Evolutionary conservation across 2,329 filamentous ascomycete species (phyloP).

Genomic region (Aspergillus sp.): DNA sequence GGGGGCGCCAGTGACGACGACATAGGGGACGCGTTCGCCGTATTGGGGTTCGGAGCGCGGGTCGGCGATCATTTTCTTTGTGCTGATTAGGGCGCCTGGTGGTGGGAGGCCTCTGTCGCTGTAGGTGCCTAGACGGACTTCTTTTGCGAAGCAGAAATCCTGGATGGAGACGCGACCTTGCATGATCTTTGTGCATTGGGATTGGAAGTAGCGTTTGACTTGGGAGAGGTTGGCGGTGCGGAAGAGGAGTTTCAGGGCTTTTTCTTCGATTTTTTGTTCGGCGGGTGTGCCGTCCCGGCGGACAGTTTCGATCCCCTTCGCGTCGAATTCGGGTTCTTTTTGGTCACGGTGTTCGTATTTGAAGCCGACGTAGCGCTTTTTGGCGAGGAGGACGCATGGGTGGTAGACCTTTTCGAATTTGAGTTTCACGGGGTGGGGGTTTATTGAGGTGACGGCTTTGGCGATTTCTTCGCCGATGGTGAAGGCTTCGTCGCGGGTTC

Average conservation of each 20-base stretch:
- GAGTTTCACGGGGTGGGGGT: conserved; percentile 87
- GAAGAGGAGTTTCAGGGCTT: conserved; percentile 83
- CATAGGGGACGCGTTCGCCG: conserved; percentile 91
- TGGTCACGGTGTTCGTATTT: conserved; percentile 85
- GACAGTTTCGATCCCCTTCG: conserved; percentile 97
- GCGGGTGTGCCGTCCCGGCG: conserved; percentile 91
- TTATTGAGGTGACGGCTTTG: conserved; percentile 80
- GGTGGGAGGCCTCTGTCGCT: conserved; percentile 77
- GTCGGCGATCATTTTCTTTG: conserved; percentile 82
- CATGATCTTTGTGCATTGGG: conserved; percentile 91
- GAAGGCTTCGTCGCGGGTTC: conserved; percentile 86
- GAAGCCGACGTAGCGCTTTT: conserved; percentile 97
- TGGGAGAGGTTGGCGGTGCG: conserved; percentile 84
- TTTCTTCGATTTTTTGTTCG: conserved; percentile 95
- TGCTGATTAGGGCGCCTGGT: conserved; percentile 84
- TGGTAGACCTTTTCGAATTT: conserved; percentile 99
- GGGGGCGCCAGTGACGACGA: conserved; percentile 85
- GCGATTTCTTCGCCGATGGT: conserved; percentile 91
- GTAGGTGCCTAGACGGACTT: conserved; percentile 89
- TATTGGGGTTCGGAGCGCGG: conserved; percentile 88
- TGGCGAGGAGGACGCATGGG: conserved; percentile 88
- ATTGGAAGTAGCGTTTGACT: conserved; percentile 87
- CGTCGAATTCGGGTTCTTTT: conserved; percentile 83
- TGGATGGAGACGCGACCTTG: conserved; percentile 82
- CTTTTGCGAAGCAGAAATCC: conserved; percentile 93